Evolutionary conservation across 257 asterid genomes (phyloP).

Genomic region (Linaria vulgaris): DNA sequence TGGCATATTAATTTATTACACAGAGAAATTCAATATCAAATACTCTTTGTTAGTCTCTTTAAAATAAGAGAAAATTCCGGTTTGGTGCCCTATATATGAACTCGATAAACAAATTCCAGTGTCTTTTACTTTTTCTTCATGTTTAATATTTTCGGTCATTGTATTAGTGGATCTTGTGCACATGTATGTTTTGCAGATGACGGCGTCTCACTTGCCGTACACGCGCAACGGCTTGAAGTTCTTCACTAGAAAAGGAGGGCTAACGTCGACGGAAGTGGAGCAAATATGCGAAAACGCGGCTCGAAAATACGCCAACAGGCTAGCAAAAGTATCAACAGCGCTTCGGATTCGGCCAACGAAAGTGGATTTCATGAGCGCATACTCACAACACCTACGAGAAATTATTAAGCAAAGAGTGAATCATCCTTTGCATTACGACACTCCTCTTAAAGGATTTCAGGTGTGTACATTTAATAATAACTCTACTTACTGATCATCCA

Average conservation of each 20-base stretch:
- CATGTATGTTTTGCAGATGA: conserved; percentile 84
- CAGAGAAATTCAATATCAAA: too few species aligned
- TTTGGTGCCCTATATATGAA: too few species aligned
- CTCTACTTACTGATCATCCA: too few species aligned
- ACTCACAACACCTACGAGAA: conserved; percentile 65
- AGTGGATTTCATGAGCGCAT: conserved; percentile 78
- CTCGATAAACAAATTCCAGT: too few species aligned
- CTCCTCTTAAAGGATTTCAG: conserved; percentile 83
- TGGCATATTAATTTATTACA: too few species aligned
- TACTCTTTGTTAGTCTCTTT: too few species aligned
- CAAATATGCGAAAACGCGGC: conserved; percentile 78
- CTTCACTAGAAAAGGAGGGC: conserved; percentile 80
- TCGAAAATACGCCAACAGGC: conserved; percentile 65
- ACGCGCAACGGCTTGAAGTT: conserved; percentile 86
- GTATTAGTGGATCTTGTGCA: too few species aligned
- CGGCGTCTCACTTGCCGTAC: conserved; percentile 94
- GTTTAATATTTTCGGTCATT: too few species aligned
- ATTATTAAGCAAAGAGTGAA: conserved; percentile 70
- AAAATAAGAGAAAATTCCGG: too few species aligned
- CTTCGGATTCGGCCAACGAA: conserved; percentile 38
- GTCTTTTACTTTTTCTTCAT: too few species aligned
- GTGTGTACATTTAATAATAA: conserved; percentile 38
- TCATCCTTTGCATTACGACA: conserved; percentile 69
- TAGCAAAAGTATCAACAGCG: conserved; percentile 56
- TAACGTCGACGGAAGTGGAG: conserved; percentile 78